Evolutionary conservation across 345 rosid species (phyloP), one percentile per base, ranked within the genome.

Genomic region (Reutealis trisperma): DNA sequence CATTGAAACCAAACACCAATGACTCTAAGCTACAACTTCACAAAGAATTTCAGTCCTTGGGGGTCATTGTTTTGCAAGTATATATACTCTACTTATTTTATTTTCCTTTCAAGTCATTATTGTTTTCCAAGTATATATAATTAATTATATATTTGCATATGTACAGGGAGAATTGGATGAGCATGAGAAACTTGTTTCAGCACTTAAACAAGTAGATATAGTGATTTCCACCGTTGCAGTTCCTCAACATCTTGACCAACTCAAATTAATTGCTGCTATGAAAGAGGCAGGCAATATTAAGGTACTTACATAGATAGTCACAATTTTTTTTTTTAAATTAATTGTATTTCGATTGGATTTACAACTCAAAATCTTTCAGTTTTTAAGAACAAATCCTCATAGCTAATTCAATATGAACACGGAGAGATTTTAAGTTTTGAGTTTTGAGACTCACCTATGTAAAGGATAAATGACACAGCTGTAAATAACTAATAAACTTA

Each of bases 221-320:
- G 84, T 85, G 81, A 85, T 85, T 41, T 83, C 88, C 5, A 75
- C 88, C 19, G 66, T 85, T 5, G 79, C 84, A 0, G 75, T 61
- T 67, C 88, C 86, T 65, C 88, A 85, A 37, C 70, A 75, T 78
- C 79, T 72, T 2, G 83, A 83, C 9, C 88, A 85, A 49, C 75
- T 76, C 70, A 83, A 83, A n/a, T 51, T 85, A 71, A 74, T 85
- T 15, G n/a, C 16, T 13, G 88, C 86, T 42, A 76, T 85, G 6
- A 83, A 81, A 73, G 81, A 76, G 8, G 86, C 86, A 1, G 83
- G 83, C 37, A 83, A 74, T 44, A 78, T 85, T 2, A 74, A 81
- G 84, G 88, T 83, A 5, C 30, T 27, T 27, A 27, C 1, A 27
- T 27, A 27, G 1, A 27, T 27, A 27, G 30, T 27, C 30, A 27